phyloP scores from a whole-genome alignment of 805 yeast species.

The Ogataea degrootiae region DNA sequence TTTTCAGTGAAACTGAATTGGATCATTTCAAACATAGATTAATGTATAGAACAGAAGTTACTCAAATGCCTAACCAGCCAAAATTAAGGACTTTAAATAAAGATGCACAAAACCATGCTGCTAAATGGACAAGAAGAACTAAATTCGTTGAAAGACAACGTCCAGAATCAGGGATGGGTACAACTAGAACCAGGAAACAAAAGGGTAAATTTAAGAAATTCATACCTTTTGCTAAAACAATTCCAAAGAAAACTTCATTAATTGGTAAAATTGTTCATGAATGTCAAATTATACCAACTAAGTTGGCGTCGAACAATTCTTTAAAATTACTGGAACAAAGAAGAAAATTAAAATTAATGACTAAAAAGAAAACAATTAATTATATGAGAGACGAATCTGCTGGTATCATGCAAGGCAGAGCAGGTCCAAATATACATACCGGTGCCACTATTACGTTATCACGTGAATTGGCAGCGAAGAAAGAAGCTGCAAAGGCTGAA shows the following conservation, averaged over 20 bases:
- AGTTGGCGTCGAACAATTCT: conserved; percentile 62
- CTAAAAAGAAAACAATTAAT: conserved; percentile 45
- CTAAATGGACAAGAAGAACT: conserved; percentile 27
- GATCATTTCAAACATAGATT: conserved; percentile 53
- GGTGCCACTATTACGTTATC: conserved; percentile 67
- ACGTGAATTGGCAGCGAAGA: conserved; percentile 48
- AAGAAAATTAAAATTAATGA: conserved; percentile 25
- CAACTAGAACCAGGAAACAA: conserved; percentile 17
- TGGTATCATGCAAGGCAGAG: conserved; percentile 82
- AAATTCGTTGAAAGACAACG: conserved; percentile 17
- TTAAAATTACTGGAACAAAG: conserved; percentile 48
- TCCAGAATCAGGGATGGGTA: conserved; percentile 30
- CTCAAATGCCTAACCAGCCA: conserved; percentile 51
- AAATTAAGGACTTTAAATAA: conserved; percentile 36
- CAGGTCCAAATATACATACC: conserved; percentile 76
- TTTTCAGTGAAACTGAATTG: conserved; percentile 82
- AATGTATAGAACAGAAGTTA: conserved; percentile 46
- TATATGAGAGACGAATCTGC: conserved; percentile 62
- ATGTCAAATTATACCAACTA: conserved; percentile 80
- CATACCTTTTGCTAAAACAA: conserved; percentile 81
- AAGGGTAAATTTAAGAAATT: conserved; percentile 32
- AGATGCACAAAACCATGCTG: conserved; percentile 30
- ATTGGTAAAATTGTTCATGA: conserved; percentile 90
- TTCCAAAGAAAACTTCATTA: conserved; percentile 81
- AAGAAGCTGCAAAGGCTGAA: conserved; percentile 51